phyloP scores from a whole-genome alignment of 2,329 filamentous ascomycete genomes.

The Aspergillus fischeri region DNA sequence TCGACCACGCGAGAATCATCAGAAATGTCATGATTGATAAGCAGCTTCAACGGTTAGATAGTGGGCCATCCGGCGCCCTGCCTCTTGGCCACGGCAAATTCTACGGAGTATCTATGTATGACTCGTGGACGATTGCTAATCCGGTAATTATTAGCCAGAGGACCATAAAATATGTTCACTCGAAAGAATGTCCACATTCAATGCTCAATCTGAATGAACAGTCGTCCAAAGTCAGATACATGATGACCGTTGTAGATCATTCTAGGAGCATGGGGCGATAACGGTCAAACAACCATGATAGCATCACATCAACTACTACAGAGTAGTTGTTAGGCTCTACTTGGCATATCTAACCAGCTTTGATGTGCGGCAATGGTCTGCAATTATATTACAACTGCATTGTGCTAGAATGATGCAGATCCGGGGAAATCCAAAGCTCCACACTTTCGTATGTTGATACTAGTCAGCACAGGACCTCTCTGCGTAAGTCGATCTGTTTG shows the following conservation, averaged over 20 bases:
- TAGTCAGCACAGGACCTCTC: no score
- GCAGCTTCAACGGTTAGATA: background rate
- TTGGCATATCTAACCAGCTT: background rate
- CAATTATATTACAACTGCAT: background rate
- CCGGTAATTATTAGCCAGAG: background rate
- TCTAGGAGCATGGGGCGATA: no score
- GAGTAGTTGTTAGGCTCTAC: no score
- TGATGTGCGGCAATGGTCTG: background rate
- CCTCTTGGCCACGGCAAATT: background rate
- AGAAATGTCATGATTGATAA: background rate
- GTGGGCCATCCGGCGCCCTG: background rate
- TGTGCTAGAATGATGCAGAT: background rate
- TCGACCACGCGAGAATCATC: background rate
- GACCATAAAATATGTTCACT: background rate
- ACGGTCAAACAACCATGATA: no score
- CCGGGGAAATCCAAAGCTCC: background rate
- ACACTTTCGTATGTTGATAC: background rate
- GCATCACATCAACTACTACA: no score
- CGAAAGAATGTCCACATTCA: no score
- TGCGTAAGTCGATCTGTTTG: no score
- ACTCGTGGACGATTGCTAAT: background rate
- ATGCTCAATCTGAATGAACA: background rate
- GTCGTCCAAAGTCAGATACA: no score
- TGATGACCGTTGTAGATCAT: no score
- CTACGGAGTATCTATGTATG: background rate